Conservation (phyloP, 2,329 filamentous ascomycete species). For the Rhinocladiella similis region DNA sequence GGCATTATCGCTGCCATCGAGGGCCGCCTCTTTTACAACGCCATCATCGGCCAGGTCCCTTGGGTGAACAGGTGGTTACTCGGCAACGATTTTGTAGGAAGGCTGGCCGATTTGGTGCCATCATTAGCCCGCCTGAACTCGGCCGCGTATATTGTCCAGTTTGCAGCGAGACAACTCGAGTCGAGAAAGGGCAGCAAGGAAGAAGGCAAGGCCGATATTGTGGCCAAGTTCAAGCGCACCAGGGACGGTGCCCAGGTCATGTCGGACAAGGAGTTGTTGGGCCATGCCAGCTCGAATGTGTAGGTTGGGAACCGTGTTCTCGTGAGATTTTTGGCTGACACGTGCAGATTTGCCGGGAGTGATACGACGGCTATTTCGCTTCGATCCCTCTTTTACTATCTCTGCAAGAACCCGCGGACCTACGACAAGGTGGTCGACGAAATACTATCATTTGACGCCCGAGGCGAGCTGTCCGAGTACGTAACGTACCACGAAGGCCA, state of each 20-base stretch:
- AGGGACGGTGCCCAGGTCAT: too few relatives aligned
- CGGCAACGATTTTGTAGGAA: slow-evolving; percentile 27
- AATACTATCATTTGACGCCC: background rate
- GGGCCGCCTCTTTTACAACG: slow-evolving; percentile 57
- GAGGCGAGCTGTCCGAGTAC: background rate
- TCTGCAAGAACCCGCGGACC: background rate
- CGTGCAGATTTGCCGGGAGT: slow-evolving; percentile 38
- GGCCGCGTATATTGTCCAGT: too few relatives aligned
- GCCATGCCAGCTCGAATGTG: slow-evolving; percentile 1
- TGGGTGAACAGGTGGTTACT: slow-evolving; percentile 39
- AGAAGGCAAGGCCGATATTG: too few relatives aligned
- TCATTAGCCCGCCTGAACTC: background rate
- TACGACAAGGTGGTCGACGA: background rate
- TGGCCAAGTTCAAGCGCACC: too few relatives aligned
- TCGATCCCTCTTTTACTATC: slow-evolving; percentile 30
- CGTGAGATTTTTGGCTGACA: slow-evolving; percentile 25
- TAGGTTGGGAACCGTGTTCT: background rate
- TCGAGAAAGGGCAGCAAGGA: too few relatives aligned
- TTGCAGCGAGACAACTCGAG: too few relatives aligned
- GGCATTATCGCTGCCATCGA: slow-evolving; percentile 37
- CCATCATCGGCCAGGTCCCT: slow-evolving; percentile 38
- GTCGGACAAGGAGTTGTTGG: background rate
- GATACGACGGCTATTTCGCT: slow-evolving; percentile 34
- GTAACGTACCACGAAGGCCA: slow-evolving; percentile 4
- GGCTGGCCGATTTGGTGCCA: background rate